Base-by-base conservation (phyloP, 208 protist species). In the Tritrichomonas musculus region DNA sequence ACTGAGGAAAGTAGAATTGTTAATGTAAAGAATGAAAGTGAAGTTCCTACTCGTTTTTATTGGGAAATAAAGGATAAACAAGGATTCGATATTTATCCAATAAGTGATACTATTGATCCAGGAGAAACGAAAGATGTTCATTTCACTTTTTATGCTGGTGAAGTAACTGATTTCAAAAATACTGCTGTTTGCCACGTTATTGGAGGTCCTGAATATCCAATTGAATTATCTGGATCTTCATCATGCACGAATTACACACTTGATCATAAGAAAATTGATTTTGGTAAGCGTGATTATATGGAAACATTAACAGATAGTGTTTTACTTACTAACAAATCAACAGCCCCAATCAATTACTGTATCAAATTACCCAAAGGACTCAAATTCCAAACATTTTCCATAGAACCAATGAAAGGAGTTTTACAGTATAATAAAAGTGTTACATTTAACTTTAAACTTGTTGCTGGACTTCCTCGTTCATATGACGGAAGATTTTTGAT, bases 181-280 rank as follows among this genome's bases (percentile, higher is more conserved):
- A 88, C 47, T 33, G 77, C 77, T 39, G 25, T 88, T 4, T 88
- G 77, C 17, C 77, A 88, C 39, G 77, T 88, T 27, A 88, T 57
- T 57, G 77, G 77, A 20, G 77, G 77, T 33, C 77, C 77, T 88
- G 77, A 88, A 53, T 88, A 88, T 57, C 20, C 20, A 60, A 53
- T 88, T 39, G 27, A 44, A 13, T 30, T 88, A 1, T 57, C 53
- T 53, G 77, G 77, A 88, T n/a, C 20, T 25, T 44, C 77, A 20
- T 11, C 77, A 39, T 49, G 47, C 17, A 44, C 57, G 5, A 57
- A 88, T 44, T 88, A 88, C 36, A 57, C 33, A 88, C 14, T 88
- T 57, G 44, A 44, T 60, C 41, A 25, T 20, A 33, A 8, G 33
- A 27, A 57, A 60, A 88, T 88, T 27, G 77, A 88, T 39, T 88